Evolutionary conservation across 371 early-diverging fungal genomes (phyloP).

Genomic region (Mortierella sp.): DNA sequence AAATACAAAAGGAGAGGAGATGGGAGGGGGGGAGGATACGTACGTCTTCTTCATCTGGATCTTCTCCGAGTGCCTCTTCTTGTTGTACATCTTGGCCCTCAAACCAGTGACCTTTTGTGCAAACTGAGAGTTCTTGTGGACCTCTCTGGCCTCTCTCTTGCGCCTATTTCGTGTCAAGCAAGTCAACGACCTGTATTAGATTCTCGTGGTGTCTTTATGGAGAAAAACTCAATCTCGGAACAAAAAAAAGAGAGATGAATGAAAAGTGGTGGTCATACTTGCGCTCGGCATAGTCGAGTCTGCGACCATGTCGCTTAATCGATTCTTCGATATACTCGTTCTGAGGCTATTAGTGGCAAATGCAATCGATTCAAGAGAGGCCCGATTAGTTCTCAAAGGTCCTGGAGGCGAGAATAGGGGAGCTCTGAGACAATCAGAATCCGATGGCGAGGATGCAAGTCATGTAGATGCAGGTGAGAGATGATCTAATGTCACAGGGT

Average conservation of each 20-base stretch:
- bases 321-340: conserved; percentile 99
- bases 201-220: neutral
- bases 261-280: conserved; percentile 67
- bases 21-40: conserved; percentile 16
- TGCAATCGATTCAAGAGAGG: neutral
- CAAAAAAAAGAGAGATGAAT: neutral
- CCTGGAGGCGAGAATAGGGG: too few relatives aligned
- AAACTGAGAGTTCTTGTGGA: conserved; percentile 89
- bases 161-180: conserved; percentile 66
- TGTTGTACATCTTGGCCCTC: conserved; percentile 99
- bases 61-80: conserved; percentile 99
- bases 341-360: conserved; percentile 84
- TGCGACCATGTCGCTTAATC: conserved; percentile 98
- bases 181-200: neutral
- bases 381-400: too few relatives aligned
- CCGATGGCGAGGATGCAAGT: too few relatives aligned
- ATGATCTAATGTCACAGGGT: too few relatives aligned
- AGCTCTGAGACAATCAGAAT: too few relatives aligned
- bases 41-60: conserved; percentile 99
- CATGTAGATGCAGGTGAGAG: too few relatives aligned
- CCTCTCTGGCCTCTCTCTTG: conserved; percentile 96
- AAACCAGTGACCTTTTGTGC: conserved; percentile 98
- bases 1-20: neutral
- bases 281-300: conserved; percentile 96
- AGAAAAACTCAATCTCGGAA: neutral